Conservation (phyloP, 2,329 filamentous ascomycete species). For the Rhinocladiella mackenziei region DNA sequence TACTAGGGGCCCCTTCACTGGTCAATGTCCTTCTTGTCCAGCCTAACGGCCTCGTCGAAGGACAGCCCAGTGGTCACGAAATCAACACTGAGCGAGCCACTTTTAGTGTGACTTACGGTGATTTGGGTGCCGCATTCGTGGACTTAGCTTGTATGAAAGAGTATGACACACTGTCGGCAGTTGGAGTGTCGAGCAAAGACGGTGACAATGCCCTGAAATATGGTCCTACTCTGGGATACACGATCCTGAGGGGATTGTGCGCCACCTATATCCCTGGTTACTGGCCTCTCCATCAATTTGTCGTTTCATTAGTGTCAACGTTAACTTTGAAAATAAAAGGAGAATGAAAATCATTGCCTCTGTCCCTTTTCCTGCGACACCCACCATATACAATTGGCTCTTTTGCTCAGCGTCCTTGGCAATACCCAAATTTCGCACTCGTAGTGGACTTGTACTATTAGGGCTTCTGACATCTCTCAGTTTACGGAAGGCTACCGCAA, state of each 20-base stretch:
- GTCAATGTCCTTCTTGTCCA: slow-evolving; percentile 8
- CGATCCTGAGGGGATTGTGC: slow-evolving; percentile 4
- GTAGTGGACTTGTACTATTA: not conserved
- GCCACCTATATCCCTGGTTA: slow-evolving; percentile 6
- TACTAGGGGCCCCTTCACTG: slow-evolving; percentile 1
- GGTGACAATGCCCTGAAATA: slow-evolving; percentile 8
- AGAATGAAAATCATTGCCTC: no score
- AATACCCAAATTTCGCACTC: not conserved
- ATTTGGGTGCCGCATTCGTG: slow-evolving; percentile 11
- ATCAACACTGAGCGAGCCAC: slow-evolving; percentile 2
- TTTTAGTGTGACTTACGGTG: slow-evolving; percentile 3
- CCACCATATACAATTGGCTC: no score
- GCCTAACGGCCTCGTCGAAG: slow-evolving; percentile 5
- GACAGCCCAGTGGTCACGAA: slow-evolving; percentile 6
- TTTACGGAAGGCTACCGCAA: not conserved
- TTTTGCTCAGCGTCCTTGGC: no score
- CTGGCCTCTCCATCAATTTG: slow-evolving; percentile 3
- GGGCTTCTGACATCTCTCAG: no score
- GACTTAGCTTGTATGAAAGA: not conserved
- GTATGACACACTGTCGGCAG: slow-evolving; percentile 3
- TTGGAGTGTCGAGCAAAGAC: slow-evolving; percentile 9
- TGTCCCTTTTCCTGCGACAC: no score
- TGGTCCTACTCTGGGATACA: slow-evolving; percentile 1
- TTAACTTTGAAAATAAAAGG: no score
- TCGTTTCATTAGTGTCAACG: no score